Evolutionary conservation across 495 filamentous ascomycete species (phyloP), one percentile per base, ranked within the genome.

Genomic region (Penicillium psychrofluorescens): DNA sequence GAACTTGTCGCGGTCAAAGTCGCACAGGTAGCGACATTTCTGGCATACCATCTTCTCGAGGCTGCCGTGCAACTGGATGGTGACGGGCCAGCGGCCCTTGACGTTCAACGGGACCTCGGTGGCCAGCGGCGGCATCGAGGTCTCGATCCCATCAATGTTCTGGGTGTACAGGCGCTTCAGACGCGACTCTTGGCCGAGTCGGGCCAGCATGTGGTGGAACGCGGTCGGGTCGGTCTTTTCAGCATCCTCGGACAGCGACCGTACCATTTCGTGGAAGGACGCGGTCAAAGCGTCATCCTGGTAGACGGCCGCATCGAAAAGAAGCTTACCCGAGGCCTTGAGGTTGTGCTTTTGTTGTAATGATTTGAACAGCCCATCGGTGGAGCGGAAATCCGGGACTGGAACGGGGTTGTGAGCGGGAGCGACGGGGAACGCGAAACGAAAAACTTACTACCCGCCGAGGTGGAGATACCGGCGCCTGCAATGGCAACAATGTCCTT

Each of bases 221-320:
- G 80, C 72, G 22, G 92, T 97, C 11, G 92, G 90, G 41, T 83
- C 66, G 30, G 90, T 88, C 36, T 78, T 75, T 48, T 79, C 75
- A 10, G 83, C 86, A 60, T 87, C 68, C 35, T 83, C 68, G 29
- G 89, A 88, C 44, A 97, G 76, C 55, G 84, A 79, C 54, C 90
- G 86, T 44, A 98, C 88, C 90, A 98, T 95, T 58, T 83, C 81
- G 63, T 97, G 94, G 71, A 98, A 98, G 4, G 83, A 85, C 7
- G 79, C 80, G 10, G 90, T 97, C 30, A 90, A 81, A 8, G 76
- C 74, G 55, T 95, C 86, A 68, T 91, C 84, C 55, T 86, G 86
- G 67, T 97, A 98, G 46, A 98, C 92, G 2, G 91, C 94, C 38
- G 92, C 92, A 70, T 98, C 92, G 53, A 98, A 97, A 2, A 98